Evolutionary conservation across 495 filamentous ascomycete genomes (phyloP).

Genomic region (Neurospora sp.): DNA sequence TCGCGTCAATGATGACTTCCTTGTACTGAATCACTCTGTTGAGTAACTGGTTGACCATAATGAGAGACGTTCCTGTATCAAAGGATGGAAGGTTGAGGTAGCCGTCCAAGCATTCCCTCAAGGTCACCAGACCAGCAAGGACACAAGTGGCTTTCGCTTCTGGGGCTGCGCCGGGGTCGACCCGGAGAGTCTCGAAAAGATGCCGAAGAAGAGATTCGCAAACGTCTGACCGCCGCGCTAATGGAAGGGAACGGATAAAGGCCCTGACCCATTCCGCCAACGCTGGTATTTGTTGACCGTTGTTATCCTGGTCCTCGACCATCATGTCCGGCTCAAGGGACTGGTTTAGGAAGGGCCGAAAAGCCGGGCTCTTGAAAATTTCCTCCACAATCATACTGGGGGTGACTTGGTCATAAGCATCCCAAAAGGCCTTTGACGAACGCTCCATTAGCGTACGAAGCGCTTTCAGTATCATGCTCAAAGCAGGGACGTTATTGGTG

Average conservation of each 20-base stretch:
- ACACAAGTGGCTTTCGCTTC: slow-evolving; percentile 34
- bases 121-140: slow-evolving; percentile 35
- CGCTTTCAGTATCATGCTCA: slow-evolving; percentile 53
- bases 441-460: slow-evolving; percentile 60
- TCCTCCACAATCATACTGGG: slow-evolving; percentile 65
- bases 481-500: slow-evolving; percentile 44
- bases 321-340: slow-evolving; percentile 46
- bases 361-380: slow-evolving; percentile 61
- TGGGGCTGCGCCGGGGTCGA: slow-evolving; percentile 21
- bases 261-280: slow-evolving; percentile 56
- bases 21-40: slow-evolving; percentile 39
- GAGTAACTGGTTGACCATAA: slow-evolving; percentile 42
- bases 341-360: slow-evolving; percentile 48
- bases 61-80: slow-evolving; percentile 36
- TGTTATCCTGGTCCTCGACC: slow-evolving; percentile 45
- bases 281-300: slow-evolving; percentile 34
- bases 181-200: slow-evolving; percentile 57
- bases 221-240: slow-evolving; percentile 57
- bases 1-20: slow-evolving; percentile 32
- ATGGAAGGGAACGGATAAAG: slow-evolving; percentile 66
- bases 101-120: slow-evolving; percentile 35
- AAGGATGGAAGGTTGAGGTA: slow-evolving; percentile 32
- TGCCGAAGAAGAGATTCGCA: slow-evolving; percentile 61
- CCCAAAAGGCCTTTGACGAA: slow-evolving; percentile 73
- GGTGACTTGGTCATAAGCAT: slow-evolving; percentile 68